phyloP scores from a whole-genome alignment of 2,329 filamentous ascomycete genomes.

The Apiospora koreana region DNA sequence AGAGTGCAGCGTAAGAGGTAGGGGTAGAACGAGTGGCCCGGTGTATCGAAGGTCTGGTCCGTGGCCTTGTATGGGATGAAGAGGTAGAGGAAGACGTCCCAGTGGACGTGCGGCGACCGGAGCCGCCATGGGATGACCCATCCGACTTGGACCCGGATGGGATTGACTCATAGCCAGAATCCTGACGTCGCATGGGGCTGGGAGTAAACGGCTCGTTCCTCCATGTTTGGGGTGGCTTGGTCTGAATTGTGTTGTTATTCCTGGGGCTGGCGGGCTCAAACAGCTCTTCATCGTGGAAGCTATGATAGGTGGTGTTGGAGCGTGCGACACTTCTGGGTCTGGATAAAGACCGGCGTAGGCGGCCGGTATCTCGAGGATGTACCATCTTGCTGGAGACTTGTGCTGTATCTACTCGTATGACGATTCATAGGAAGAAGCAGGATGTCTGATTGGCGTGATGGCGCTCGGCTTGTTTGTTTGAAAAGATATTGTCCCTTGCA shows the following conservation, averaged over 20 bases:
- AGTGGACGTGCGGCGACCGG: conserved; percentile 29
- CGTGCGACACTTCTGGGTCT: conserved; percentile 41
- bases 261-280: conserved; percentile 40
- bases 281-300: conserved; percentile 52
- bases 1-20: conserved; percentile 17
- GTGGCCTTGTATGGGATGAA: conserved; percentile 27
- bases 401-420: neutral
- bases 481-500: neutral
- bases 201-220: conserved; percentile 32
- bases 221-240: conserved; percentile 15
- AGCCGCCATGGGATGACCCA: conserved; percentile 39
- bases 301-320: conserved; percentile 55
- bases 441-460: neutral
- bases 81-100: conserved; percentile 30
- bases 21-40: conserved; percentile 41
- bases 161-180: conserved; percentile 60
- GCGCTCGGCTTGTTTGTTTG: no score
- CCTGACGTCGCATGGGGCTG: conserved; percentile 52
- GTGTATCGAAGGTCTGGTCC: conserved; percentile 43
- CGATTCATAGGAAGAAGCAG: neutral
- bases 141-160: conserved; percentile 40
- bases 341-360: conserved; percentile 31
- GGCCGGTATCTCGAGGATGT: neutral
- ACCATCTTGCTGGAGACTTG: neutral
- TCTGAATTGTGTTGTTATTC: conserved; percentile 14